These are phyloP conservation scores for Ogataea thermomethanolica DNA, from an alignment of 805 yeast species.

Conservation along the genomic window DNA sequence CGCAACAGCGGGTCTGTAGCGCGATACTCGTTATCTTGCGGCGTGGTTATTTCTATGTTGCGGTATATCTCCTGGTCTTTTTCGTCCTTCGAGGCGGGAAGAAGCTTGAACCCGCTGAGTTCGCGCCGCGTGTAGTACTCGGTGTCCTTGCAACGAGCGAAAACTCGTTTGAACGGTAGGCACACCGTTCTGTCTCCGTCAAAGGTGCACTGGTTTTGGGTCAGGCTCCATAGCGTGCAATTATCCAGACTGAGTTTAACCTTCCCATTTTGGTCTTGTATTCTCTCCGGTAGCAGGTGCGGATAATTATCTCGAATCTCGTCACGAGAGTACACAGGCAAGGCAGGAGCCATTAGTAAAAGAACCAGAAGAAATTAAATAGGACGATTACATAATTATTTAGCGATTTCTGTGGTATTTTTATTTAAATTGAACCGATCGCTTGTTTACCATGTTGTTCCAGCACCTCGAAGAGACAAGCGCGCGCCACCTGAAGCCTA, in stretches of 20 bases:
- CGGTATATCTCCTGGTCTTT: conserved; percentile 17
- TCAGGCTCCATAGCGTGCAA: conserved; percentile 36
- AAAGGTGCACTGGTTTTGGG: conserved; percentile 47
- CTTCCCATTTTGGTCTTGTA: conserved; percentile 7
- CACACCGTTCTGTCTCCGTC: conserved; percentile 42
- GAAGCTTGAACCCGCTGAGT: conserved; percentile 29
- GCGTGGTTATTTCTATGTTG: conserved; percentile 38
- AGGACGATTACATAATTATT: background rate
- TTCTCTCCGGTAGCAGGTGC: conserved; percentile 23
- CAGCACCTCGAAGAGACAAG: conserved; percentile 4
- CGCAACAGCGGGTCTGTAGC: conserved; percentile 17
- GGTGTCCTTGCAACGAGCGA: conserved; percentile 39
- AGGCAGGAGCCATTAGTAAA: conserved; percentile 44
- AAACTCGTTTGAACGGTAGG: conserved; percentile 46
- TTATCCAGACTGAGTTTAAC: conserved; percentile 11
- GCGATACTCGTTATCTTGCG: conserved; percentile 33
- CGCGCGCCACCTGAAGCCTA: conserved; percentile 44
- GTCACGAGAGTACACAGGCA: conserved; percentile 41
- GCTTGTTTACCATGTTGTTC: background rate
- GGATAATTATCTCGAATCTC: conserved; percentile 33
- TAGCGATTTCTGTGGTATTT: background rate
- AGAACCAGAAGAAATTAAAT: background rate
- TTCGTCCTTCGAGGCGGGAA: conserved; percentile 22
- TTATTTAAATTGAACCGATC: background rate
- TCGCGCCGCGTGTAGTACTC: conserved; percentile 20